These are phyloP conservation scores for Colletotrichum abscissum DNA, from an alignment of 2,329 filamentous ascomycete species.

Conservation along the genomic window DNA sequence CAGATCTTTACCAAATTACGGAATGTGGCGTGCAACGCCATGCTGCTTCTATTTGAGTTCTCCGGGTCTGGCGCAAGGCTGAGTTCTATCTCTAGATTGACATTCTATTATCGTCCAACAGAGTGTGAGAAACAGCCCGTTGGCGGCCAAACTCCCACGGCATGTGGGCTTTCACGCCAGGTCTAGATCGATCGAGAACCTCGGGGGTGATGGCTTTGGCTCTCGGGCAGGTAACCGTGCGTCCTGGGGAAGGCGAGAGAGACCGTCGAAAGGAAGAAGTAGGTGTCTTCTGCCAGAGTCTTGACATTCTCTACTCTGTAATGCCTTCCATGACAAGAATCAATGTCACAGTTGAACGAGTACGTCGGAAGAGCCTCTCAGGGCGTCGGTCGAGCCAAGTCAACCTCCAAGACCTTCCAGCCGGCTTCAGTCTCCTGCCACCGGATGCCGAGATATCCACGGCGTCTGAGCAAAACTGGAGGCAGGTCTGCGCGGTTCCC, in stretches of 20 bases:
- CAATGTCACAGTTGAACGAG: slow-evolving; percentile 41
- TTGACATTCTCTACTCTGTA: slow-evolving; percentile 38
- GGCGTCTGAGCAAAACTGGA: slow-evolving; percentile 14
- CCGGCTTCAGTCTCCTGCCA: slow-evolving; percentile 39
- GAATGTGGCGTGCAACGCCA: slow-evolving; percentile 37
- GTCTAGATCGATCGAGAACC: slow-evolving; percentile 42
- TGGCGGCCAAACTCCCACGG: neutral
- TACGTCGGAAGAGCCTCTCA: slow-evolving; percentile 41
- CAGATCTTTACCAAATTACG: slow-evolving; percentile 43
- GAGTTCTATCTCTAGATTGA: slow-evolving; percentile 42
- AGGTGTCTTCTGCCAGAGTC: slow-evolving; percentile 36
- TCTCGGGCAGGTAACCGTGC: slow-evolving; percentile 41
- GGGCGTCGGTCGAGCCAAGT: slow-evolving; percentile 40
- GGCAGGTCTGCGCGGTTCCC: neutral
- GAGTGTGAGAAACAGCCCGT: slow-evolving; percentile 41
- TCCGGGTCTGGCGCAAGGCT: slow-evolving; percentile 25
- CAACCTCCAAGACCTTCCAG: slow-evolving; percentile 34
- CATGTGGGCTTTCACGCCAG: slow-evolving; percentile 27
- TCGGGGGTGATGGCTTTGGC: slow-evolving; percentile 44
- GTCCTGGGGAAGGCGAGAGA: slow-evolving; percentile 32
- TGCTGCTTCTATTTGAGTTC: slow-evolving; percentile 41
- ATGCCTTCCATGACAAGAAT: slow-evolving; percentile 40
- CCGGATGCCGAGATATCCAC: slow-evolving; percentile 39
- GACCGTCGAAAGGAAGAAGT: slow-evolving; percentile 11
- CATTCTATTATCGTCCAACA: slow-evolving; percentile 43